Percentiles rank a stretch among this genome's conserved stretches.
Conservation (phyloP, 1,139 yeast genomes). For the Sugiyamaella pinicola region DNA sequence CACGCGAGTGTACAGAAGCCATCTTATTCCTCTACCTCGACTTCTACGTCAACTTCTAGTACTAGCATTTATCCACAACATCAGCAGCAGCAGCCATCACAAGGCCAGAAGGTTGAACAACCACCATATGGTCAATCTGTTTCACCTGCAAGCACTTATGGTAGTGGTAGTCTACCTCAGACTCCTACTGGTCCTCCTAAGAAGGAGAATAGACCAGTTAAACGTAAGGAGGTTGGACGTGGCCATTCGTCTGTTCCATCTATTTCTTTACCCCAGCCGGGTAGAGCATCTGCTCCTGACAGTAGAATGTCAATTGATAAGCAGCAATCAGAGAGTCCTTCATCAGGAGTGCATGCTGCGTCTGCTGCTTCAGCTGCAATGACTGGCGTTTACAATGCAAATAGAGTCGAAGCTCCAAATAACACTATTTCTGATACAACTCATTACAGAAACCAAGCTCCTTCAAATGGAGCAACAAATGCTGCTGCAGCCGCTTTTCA, state of each 20-base stretch:
- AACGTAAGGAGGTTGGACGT: constrained; percentile 41
- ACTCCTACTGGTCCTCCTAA: constrained; percentile 32
- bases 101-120: neutral
- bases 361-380: constrained; percentile 16
- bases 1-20: constrained; percentile 18
- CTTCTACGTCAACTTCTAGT: constrained; percentile 17
- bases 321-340: neutral
- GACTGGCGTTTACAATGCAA: neutral
- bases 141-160: constrained; percentile 10
- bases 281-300: constrained; percentile 5
- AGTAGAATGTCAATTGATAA: neutral
- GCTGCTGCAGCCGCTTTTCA: constrained; percentile 14
- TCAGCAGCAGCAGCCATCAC: constrained; percentile 11
- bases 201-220: constrained; percentile 36
- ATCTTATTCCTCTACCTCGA: constrained; percentile 5
- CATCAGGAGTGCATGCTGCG: constrained; percentile 1
- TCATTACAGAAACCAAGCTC: constrained; percentile 1
- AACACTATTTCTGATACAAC: neutral
- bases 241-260: constrained; percentile 20
- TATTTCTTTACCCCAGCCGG: constrained; percentile 10
- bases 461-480: constrained; percentile 8
- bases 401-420: neutral
- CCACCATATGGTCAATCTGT: constrained; percentile 7
- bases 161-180: constrained; percentile 9
- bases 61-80: constrained; percentile 15